Evolutionary conservation across 2,329 filamentous ascomycete species (phyloP), one percentile per base, ranked within the genome.

Genomic region (Geoglossum cookeanum): DNA sequence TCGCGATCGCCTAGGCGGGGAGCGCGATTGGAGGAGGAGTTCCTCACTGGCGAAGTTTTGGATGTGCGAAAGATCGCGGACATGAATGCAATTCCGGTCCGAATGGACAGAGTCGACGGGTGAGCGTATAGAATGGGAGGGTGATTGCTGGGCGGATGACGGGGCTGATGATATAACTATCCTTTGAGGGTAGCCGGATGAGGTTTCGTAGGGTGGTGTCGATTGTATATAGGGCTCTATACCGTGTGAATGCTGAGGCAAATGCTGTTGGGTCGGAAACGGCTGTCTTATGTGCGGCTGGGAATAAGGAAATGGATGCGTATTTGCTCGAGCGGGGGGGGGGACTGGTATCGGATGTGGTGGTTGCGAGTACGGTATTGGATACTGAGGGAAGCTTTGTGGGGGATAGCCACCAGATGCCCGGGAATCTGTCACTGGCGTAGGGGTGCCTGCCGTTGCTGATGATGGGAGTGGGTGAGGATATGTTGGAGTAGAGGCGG

Each of bases 1-100:
- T 44, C 70, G 70, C 51, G 69, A 65, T 45, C 71, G 80, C 81
- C 71, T 13, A 61, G 59, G 67, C 68, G 57, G 64, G 77, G 72
- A 61, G 76, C 63, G 77, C 68, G 70, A 77, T 70, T 64, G 76
- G 62, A 69, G 81, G 66, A 84, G 75, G 59, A 83, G 73, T 62
- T 95, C 87, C 61, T 91, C 84, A 61, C 78, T 83, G 30, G 88
- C 89, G 61, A 98, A 84, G 66, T 80, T 88, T 67, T 92, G 87
- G 60, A 98, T 91, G 66, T 98, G 92, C 47, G 84, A 85, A 55
- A 98, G 75, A 68, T 95, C 89, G 65, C 86, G 85, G 48, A 98
- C 83, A 67, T 86, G 85, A 65, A 97, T 86, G 59, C 78, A 75
- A 60, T 72, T 75, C 42, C 79, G 77, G 33, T 45, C 42, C n/a